phyloP scores from a whole-genome alignment of 345 rosid species.

The Dovyalis caffra region DNA sequence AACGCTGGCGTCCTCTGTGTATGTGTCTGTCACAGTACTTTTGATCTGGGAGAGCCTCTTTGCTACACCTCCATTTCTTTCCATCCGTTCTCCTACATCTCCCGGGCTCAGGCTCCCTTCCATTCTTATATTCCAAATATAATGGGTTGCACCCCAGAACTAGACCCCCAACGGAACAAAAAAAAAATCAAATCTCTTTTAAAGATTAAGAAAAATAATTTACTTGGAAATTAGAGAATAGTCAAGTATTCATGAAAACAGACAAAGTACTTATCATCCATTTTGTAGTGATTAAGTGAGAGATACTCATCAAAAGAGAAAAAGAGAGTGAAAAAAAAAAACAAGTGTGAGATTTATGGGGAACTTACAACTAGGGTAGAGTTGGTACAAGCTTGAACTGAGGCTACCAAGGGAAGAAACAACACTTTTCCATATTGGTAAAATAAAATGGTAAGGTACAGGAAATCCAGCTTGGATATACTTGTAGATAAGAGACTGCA shows the following conservation, averaged over 20 bases:
- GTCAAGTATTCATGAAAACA: background rate
- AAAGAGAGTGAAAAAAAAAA: background rate
- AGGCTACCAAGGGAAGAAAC: constrained; percentile 20
- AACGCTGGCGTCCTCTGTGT: constrained; percentile 51
- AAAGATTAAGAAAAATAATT: background rate
- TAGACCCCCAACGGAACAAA: background rate
- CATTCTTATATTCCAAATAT: constrained; percentile 29
- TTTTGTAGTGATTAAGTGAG: background rate
- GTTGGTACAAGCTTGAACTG: constrained; percentile 29
- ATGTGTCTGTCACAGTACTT: constrained; percentile 56
- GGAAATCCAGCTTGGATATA: constrained; percentile 41
- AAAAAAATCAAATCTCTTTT: background rate
- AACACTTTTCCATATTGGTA: constrained; percentile 47
- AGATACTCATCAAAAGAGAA: background rate
- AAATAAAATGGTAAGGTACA: constrained; percentile 45
- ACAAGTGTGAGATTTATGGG: background rate
- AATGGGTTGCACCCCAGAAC: constrained; percentile 21
- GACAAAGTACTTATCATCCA: background rate
- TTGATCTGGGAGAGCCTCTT: constrained; percentile 39
- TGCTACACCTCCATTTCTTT: constrained; percentile 63
- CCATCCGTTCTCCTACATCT: constrained; percentile 63
- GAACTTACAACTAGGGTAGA: constrained; percentile 39
- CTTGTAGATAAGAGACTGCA: constrained; percentile 42
- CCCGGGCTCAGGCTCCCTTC: constrained; percentile 45
- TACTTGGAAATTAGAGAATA: background rate